phyloP scores from a whole-genome alignment of 768 basidiomycete genomes.

The Russula compacta region DNA sequence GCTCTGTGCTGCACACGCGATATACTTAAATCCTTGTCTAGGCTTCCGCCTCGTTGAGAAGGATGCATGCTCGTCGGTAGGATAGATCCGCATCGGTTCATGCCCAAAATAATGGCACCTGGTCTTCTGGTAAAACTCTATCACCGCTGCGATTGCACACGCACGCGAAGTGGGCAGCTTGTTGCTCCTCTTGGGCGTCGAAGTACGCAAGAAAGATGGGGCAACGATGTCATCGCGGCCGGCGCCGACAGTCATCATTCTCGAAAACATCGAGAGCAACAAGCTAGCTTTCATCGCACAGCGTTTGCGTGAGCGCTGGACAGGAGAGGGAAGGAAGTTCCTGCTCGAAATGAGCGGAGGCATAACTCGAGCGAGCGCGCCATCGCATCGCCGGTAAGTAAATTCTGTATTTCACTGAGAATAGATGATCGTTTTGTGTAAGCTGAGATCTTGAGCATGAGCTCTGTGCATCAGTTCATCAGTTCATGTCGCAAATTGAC shows the following conservation, averaged over 20 bases:
- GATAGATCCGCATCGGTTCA: too few relatives aligned
- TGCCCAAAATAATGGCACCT: too few relatives aligned
- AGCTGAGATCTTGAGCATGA: conserved; percentile 86
- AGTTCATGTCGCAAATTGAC: conserved; percentile 90
- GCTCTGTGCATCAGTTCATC: conserved; percentile 88
- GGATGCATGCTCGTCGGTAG: too few relatives aligned
- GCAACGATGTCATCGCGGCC: conserved; percentile 94
- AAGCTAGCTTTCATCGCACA: conserved; percentile 60
- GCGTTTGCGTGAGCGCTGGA: conserved; percentile 71
- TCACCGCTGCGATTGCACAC: too few relatives aligned
- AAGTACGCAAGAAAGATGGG: conserved; percentile 80
- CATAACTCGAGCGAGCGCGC: conserved; percentile 79
- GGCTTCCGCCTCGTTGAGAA: too few relatives aligned
- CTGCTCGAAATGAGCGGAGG: conserved; percentile 91
- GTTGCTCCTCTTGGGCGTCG: conserved; percentile 60
- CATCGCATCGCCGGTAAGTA: conserved; percentile 55
- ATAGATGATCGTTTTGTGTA: background rate
- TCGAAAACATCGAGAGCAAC: conserved; percentile 84
- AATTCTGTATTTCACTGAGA: background rate
- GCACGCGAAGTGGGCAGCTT: background rate
- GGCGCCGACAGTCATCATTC: conserved; percentile 94
- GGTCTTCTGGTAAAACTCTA: too few relatives aligned
- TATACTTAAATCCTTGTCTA: too few relatives aligned
- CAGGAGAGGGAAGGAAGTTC: conserved; percentile 64
- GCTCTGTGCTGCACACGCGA: too few relatives aligned